phyloP scores from a whole-genome alignment of 2,329 filamentous ascomycete species.

The Talaromyces sp. region DNA sequence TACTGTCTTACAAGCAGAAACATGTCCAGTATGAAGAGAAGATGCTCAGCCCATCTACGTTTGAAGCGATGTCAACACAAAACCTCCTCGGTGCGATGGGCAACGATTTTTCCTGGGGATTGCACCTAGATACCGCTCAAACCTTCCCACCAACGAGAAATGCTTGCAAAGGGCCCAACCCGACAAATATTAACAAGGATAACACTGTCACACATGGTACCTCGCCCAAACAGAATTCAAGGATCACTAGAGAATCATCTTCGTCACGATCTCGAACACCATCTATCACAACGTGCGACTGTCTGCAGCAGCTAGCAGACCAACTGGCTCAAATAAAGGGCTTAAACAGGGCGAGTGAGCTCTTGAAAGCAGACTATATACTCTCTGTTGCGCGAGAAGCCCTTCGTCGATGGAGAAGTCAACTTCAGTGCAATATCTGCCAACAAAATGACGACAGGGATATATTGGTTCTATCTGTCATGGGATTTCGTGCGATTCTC shows the following conservation, averaged over 20 bases:
- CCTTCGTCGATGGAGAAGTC: not conserved
- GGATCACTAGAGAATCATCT: not conserved
- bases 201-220: not conserved
- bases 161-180: not conserved
- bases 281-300: not conserved
- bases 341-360: not conserved
- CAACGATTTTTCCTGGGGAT: not conserved
- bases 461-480: not conserved
- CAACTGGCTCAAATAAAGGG: not conserved
- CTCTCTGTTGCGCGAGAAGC: not conserved
- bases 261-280: not conserved
- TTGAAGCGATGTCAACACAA: not conserved
- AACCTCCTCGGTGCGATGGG: not conserved
- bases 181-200: not conserved
- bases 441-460: not conserved
- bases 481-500: not conserved
- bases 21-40: not conserved
- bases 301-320: not conserved
- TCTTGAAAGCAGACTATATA: not conserved
- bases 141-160: not conserved
- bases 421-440: not conserved
- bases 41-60: not conserved
- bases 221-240: not conserved
- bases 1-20: not conserved
- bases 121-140: not conserved